Evolutionary conservation across 768 basidiomycete genomes (phyloP).

Genomic region (Leucocoprinus leucothites): DNA sequence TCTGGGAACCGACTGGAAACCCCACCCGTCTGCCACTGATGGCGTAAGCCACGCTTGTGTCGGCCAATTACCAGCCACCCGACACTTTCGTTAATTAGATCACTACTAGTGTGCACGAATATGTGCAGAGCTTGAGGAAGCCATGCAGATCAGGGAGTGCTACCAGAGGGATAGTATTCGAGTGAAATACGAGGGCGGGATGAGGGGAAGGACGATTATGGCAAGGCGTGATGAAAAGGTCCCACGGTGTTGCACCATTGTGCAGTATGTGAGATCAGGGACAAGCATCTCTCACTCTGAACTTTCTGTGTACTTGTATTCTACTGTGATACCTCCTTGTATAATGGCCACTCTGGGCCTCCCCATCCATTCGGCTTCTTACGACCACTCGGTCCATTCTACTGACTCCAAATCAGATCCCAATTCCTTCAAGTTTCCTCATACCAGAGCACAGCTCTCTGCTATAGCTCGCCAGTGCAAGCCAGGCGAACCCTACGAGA

Average conservation of each 20-base stretch:
- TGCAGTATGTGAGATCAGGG: background rate
- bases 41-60: background rate
- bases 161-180: background rate
- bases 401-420: background rate
- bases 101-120: background rate
- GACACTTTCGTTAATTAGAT: background rate
- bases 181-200: no score
- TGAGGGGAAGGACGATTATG: no score
- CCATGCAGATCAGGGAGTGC: no score
- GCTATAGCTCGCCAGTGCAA: conserved; percentile 73
- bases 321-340: conserved; percentile 4
- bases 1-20: no score
- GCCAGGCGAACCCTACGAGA: conserved; percentile 53
- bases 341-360: conserved; percentile 10
- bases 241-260: conserved; percentile 3
- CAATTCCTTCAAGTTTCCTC: conserved; percentile 55
- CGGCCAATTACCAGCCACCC: background rate
- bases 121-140: background rate
- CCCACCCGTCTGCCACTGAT: background rate
- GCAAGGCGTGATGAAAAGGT: conserved; percentile 1
- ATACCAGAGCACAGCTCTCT: conserved; percentile 78
- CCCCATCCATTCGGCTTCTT: background rate
- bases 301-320: background rate
- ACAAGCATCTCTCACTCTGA: no score
- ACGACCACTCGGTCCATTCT: background rate